A percentile compares a stretch with the other conserved stretches of the same genome.
Conservation (phyloP, 495 filamentous ascomycete species). For the Hamigera avellanea region DNA sequence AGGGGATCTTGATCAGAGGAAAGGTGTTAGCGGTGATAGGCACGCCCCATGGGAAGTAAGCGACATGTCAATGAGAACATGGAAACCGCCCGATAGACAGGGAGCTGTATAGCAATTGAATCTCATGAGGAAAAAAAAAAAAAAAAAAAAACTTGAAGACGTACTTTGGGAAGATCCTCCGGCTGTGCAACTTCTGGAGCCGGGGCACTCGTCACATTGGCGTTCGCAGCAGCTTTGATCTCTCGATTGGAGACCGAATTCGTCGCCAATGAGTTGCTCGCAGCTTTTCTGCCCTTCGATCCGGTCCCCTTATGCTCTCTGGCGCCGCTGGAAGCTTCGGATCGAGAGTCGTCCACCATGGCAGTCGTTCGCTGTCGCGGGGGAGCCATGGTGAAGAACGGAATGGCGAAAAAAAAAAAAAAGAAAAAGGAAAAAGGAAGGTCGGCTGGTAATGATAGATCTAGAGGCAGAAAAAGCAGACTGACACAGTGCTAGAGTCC, state of each 20-base stretch:
- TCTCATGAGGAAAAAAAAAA: neutral
- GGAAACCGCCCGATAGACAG: no score
- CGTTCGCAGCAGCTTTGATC: conserved; percentile 14
- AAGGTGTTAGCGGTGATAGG: conserved; percentile 7
- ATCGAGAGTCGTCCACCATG: conserved; percentile 39
- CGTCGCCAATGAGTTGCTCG: conserved; percentile 3
- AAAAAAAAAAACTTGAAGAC: conserved; percentile 6
- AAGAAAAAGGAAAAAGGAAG: no score
- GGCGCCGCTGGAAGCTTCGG: conserved; percentile 41
- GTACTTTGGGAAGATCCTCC: conserved; percentile 19
- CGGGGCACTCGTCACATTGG: conserved; percentile 27
- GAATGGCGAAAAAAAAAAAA: conserved; percentile 2
- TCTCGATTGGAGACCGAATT: conserved; percentile 4
- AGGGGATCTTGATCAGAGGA: conserved; percentile 47
- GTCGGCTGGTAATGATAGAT: neutral
- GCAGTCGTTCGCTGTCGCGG: conserved; percentile 34
- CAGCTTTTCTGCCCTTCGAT: conserved; percentile 24
- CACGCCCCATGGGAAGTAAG: no score
- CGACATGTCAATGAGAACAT: no score
- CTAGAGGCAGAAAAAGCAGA: neutral
- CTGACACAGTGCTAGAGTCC: neutral
- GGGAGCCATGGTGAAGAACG: conserved; percentile 26
- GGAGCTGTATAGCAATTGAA: neutral
- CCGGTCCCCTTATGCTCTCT: conserved; percentile 29
- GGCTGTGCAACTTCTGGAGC: conserved; percentile 9